Conservation (phyloP, 1,139 yeast genomes). For the Pneumocystis murina region DNA sequence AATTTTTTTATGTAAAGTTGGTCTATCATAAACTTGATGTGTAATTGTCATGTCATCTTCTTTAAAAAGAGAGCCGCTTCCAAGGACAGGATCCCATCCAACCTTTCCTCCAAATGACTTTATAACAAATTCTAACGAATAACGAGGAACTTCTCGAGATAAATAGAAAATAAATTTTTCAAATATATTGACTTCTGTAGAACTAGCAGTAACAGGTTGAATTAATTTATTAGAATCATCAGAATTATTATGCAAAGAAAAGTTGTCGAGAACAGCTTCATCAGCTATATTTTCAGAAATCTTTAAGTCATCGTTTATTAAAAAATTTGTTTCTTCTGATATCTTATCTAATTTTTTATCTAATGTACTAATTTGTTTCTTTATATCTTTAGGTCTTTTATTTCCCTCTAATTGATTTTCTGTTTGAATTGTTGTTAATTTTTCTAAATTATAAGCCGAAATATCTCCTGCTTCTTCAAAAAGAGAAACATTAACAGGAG, state of each 20-base stretch:
- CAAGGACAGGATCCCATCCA: constrained; percentile 75
- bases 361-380: not conserved
- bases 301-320: not conserved
- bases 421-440: not conserved
- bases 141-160: constrained; percentile 93
- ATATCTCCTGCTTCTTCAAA: constrained; percentile 83
- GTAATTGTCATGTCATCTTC: constrained; percentile 40
- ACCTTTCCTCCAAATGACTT: constrained; percentile 78
- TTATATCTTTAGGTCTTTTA: not conserved
- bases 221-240: not conserved
- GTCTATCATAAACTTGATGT: constrained; percentile 90
- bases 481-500: constrained; percentile 56
- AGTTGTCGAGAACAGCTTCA: not conserved
- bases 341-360: not conserved
- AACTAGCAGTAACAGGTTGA: not conserved
- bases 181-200: constrained; percentile 20
- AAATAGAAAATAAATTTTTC: constrained; percentile 64
- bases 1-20: constrained; percentile 57
- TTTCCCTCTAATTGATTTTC: not conserved
- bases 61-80: constrained; percentile 31
- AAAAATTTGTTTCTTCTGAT: not conserved
- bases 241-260: not conserved
- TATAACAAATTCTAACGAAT: constrained; percentile 74
- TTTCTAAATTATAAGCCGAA: constrained; percentile 60
- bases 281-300: not conserved